These are phyloP conservation scores for Leishmania tarentolae DNA, from an alignment of 208 protist genomes.

Conservation along the genomic window DNA sequence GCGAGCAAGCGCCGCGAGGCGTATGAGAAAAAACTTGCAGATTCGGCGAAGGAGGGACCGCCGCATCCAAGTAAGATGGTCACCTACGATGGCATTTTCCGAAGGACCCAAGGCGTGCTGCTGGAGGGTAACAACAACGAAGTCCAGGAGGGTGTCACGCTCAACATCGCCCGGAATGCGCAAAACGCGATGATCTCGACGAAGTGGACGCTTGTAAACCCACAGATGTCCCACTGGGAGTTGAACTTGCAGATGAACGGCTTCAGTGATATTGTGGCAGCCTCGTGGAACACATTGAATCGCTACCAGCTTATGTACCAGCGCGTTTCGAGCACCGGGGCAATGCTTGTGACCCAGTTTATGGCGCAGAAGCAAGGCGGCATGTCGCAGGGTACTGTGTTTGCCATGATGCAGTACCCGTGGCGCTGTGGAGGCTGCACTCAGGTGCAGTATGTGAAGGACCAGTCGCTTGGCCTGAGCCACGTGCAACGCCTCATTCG, in stretches of 20 bases:
- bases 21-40: slow-evolving; percentile 79
- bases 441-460: slow-evolving; percentile 87
- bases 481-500: slow-evolving; percentile 83
- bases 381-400: slow-evolving; percentile 80
- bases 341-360: slow-evolving; percentile 81
- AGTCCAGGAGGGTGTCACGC: slow-evolving; percentile 68
- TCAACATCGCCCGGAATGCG: slow-evolving; percentile 74
- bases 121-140: slow-evolving; percentile 71
- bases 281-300: slow-evolving; percentile 86
- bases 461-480: slow-evolving; percentile 72
- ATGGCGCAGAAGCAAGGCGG: slow-evolving; percentile 88
- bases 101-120: slow-evolving; percentile 59
- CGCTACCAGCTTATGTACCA: slow-evolving; percentile 91
- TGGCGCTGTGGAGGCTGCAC: slow-evolving; percentile 83
- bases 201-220: slow-evolving; percentile 80
- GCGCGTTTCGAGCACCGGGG: slow-evolving; percentile 73
- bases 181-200: slow-evolving; percentile 87
- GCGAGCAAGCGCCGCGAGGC: slow-evolving; percentile 44
- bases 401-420: slow-evolving; percentile 89
- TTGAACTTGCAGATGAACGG: slow-evolving; percentile 89
- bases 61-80: slow-evolving; percentile 44
- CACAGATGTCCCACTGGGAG: slow-evolving; percentile 88
- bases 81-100: slow-evolving; percentile 82
- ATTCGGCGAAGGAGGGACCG: slow-evolving; percentile 62
- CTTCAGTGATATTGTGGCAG: slow-evolving; percentile 81